Conservation (phyloP, 768 basidiomycete genomes). For the Lactifluus echinatus region DNA sequence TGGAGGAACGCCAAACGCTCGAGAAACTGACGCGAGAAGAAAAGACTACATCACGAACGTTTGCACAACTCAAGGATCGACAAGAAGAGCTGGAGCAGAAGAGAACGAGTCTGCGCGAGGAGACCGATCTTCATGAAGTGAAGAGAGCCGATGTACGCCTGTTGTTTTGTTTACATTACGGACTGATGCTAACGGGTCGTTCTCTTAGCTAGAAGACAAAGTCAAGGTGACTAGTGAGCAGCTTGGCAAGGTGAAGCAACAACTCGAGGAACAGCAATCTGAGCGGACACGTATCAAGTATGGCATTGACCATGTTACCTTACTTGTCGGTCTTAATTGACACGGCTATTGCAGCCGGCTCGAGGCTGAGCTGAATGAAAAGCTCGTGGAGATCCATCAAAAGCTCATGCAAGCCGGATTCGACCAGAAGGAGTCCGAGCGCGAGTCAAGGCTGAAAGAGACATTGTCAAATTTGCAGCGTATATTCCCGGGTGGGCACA, state of each 20-base stretch:
- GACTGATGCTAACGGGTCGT: background rate
- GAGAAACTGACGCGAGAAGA: conserved; percentile 77
- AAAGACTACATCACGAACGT: conserved; percentile 57
- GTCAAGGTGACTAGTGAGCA: conserved; percentile 49
- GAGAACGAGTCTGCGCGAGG: conserved; percentile 46
- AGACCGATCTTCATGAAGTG: conserved; percentile 38
- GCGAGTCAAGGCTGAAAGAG: conserved; percentile 78
- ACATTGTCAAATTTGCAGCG: conserved; percentile 75
- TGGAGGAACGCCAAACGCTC: conserved; percentile 80
- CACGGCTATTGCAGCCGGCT: conserved; percentile 52
- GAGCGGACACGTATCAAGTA: conserved; percentile 77
- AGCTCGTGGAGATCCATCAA: conserved; percentile 70
- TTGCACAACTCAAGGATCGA: conserved; percentile 60
- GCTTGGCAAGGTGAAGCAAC: conserved; percentile 57
- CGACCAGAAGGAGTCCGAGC: conserved; percentile 79
- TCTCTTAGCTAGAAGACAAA: conserved; percentile 49
- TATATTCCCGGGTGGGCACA: conserved; percentile 69
- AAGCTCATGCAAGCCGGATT: conserved; percentile 87
- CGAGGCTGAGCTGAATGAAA: conserved; percentile 88
- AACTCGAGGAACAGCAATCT: conserved; percentile 77
- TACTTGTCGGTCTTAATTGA: background rate
- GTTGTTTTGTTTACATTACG: background rate
- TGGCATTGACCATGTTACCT: conserved; percentile 22
- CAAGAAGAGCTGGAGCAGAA: conserved; percentile 56
- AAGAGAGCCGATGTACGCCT: conserved; percentile 51